Base-by-base conservation (phyloP, 345 rosid species). In the Salix koriyanagi region DNA sequence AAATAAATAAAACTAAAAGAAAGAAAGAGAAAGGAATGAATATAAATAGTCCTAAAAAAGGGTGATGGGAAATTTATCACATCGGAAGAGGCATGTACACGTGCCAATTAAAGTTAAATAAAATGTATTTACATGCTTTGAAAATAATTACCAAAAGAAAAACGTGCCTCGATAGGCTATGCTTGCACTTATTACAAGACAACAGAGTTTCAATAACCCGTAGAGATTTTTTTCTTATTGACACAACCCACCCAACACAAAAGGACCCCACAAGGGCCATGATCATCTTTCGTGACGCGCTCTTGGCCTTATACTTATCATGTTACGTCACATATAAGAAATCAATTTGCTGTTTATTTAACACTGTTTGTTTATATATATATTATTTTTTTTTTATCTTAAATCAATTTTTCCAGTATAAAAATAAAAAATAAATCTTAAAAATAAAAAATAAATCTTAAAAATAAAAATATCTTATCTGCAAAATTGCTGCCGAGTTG, bases 121-220 rank as follows among this genome's bases (percentile, higher is more conserved):
- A 41, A 6, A 25, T 58, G 26, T 54, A 7, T 54, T 6, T 58
- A 10, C 26, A 6, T 8, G 4, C 9, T 7, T 56, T 9, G 7
- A 34, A 28, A 10, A 30, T 5, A 32, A 19, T 13, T 15, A 37
- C 70, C 80, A 70, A 73, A 41, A 41, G 72, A 71, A 73, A 81
- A 79, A 85, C 80, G 80, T 79, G 83, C 48, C 65, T n/a, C 75
- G 28, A 67, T 74, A 54, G 37, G 70, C 79, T 30, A 71, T 41
- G 11, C 34, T 23, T 62, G 8, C 21, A 61, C 26, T 26, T 3
- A 4, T 42, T 14, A 50, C 21, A 14, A 28, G 18, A 9, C 44
- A 28, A 9, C 44, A 50, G 6, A 19, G 56, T 18, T 56, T 56
- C 2, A n/a, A 54, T 9, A 54, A 21, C 62, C 4, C 28, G 69